Conservation (phyloP, 345 rosid species). For the sweet orange (Citrus sinensis) region DVS_A1.0 CM039162.1:4257001-4257500, state of each 20-base stretch:
- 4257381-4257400: slow-evolving; percentile 76
- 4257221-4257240: slow-evolving; percentile 6
- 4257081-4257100: slow-evolving; percentile 44
- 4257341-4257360: slow-evolving; percentile 7
- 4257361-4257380: slow-evolving; percentile 14
- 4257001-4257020: slow-evolving; percentile 72
- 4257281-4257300: neutral
- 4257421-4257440: slow-evolving; percentile 57
- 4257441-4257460: slow-evolving; percentile 2
- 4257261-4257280: neutral
- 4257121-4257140: neutral
- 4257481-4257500: neutral
- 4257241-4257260: neutral
- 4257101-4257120: slow-evolving; percentile 32
- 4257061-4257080: slow-evolving; percentile 34
- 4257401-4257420: slow-evolving; percentile 79
- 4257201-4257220: neutral
- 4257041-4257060: slow-evolving; percentile 54
- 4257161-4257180: neutral
- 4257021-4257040: slow-evolving; percentile 42
- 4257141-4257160: neutral
- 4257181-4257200: neutral
- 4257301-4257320: neutral
- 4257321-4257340: neutral
- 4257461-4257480: neutral